Percentiles rank a stretch among this genome's conserved stretches.
These are phyloP conservation scores for Pseudogymnoascus sp. DNA, from an alignment of 2,329 filamentous ascomycete species.

Conservation along the genomic window DNA sequence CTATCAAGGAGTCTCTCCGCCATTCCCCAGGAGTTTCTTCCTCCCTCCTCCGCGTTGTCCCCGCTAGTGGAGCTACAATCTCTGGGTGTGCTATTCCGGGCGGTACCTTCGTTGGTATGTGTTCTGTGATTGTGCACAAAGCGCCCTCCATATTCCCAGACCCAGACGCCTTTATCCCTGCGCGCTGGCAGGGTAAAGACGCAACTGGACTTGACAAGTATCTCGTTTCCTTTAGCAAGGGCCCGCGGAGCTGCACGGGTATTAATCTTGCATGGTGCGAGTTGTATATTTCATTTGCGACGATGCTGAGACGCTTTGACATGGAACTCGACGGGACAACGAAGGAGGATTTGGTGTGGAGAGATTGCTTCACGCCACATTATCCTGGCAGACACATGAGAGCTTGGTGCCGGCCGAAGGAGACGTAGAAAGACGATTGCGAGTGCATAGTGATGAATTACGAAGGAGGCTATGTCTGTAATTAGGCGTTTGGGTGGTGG, in stretches of 20 bases:
- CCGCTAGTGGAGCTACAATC: conserved; percentile 16
- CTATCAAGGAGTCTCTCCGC: conserved; percentile 1
- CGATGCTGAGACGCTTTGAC: conserved; percentile 24
- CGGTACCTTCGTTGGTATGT: conserved; percentile 25
- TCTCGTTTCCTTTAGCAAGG: conserved; percentile 36
- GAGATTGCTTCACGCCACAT: conserved; percentile 20
- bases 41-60: conserved; percentile 18
- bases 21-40: neutral
- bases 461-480: neutral
- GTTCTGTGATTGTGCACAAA: conserved; percentile 16
- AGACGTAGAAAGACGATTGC: neutral
- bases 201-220: conserved; percentile 27
- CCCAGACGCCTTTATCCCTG: conserved; percentile 32
- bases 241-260: conserved; percentile 32
- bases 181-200: conserved; percentile 32
- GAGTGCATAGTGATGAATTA: conserved; percentile 5
- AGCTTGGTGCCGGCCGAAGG: conserved; percentile 14
- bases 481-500: neutral
- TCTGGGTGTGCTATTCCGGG: conserved; percentile 14
- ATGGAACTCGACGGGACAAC: conserved; percentile 22
- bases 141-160: conserved; percentile 29
- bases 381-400: conserved; percentile 15
- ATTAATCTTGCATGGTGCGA: conserved; percentile 29
- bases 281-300: conserved; percentile 26
- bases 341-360: conserved; percentile 22